phyloP scores from a whole-genome alignment of 495 filamentous ascomycete genomes.

The Penicillium ucsense region DNA sequence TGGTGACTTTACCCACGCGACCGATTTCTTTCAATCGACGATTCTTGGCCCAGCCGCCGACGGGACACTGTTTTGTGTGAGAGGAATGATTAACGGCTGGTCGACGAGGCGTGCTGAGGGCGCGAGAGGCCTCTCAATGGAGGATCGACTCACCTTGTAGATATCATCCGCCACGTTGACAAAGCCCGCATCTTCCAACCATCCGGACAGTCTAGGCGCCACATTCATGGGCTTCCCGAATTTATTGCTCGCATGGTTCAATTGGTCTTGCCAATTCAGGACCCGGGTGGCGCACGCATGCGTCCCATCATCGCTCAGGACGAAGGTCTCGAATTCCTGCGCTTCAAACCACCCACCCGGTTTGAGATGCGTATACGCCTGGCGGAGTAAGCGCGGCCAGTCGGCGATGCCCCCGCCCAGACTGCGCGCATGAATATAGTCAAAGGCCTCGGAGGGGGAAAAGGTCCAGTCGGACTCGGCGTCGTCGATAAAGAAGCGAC shows the following conservation, averaged over 20 bases:
- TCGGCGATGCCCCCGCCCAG: slow-evolving; percentile 37
- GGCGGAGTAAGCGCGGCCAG: slow-evolving; percentile 29
- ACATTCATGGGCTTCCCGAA: slow-evolving; percentile 35
- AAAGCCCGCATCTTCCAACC: slow-evolving; percentile 27
- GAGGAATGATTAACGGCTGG: no score
- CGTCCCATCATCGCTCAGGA: slow-evolving; percentile 31
- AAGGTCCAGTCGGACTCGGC: slow-evolving; percentile 42
- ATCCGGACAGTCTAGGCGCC: slow-evolving; percentile 11
- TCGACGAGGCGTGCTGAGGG: no score
- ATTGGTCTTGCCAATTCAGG: slow-evolving; percentile 15
- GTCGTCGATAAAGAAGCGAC: slow-evolving; percentile 41
- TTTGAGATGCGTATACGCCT: slow-evolving; percentile 32
- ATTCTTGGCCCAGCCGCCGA: slow-evolving; percentile 44
- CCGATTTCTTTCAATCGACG: slow-evolving; percentile 41
- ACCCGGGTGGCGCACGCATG: slow-evolving; percentile 15
- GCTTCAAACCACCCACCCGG: slow-evolving; percentile 48
- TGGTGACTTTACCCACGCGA: slow-evolving; percentile 22
- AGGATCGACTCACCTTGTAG: slow-evolving; percentile 25
- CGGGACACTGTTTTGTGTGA: slow-evolving; percentile 19
- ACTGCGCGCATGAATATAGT: slow-evolving; percentile 38
- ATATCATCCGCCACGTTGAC: slow-evolving; percentile 26
- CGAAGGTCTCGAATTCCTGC: slow-evolving; percentile 38
- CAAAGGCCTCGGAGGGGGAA: slow-evolving; percentile 28
- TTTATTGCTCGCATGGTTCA: slow-evolving; percentile 22
- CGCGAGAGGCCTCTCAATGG: no score